phyloP scores from a whole-genome alignment of 2,329 filamentous ascomycete genomes.

The Botrytis paeoniae region DNA sequence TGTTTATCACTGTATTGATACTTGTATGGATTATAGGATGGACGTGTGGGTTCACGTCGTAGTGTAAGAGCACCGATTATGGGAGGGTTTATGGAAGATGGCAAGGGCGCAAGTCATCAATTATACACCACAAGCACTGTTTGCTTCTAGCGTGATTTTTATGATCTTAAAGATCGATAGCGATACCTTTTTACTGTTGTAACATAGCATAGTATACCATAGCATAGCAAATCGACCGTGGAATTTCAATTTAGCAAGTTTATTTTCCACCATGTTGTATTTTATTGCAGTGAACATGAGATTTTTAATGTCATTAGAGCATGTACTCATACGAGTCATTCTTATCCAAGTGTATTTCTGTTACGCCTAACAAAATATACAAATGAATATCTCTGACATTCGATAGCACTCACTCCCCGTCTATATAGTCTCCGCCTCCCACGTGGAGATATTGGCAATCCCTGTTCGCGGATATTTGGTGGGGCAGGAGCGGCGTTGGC shows the following conservation, averaged over 20 bases:
- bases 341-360: neutral
- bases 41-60: neutral
- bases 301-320: neutral
- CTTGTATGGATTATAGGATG: neutral
- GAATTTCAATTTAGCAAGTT: neutral
- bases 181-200: neutral
- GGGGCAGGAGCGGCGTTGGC: neutral
- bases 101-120: neutral
- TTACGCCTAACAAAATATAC: neutral
- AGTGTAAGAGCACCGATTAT: neutral
- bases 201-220: neutral
- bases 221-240: neutral
- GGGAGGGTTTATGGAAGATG: neutral
- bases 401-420: neutral
- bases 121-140: neutral
- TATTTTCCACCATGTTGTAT: neutral
- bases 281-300: neutral
- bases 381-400: neutral
- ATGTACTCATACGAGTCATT: neutral
- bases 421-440: neutral
- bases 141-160: neutral
- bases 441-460: neutral
- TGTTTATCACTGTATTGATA: slow-evolving; percentile 1
- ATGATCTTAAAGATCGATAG: neutral
- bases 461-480: neutral